These are phyloP conservation scores for Ogataea methylovora DNA, from an alignment of 805 yeast species.

Conservation along the genomic window DNA sequence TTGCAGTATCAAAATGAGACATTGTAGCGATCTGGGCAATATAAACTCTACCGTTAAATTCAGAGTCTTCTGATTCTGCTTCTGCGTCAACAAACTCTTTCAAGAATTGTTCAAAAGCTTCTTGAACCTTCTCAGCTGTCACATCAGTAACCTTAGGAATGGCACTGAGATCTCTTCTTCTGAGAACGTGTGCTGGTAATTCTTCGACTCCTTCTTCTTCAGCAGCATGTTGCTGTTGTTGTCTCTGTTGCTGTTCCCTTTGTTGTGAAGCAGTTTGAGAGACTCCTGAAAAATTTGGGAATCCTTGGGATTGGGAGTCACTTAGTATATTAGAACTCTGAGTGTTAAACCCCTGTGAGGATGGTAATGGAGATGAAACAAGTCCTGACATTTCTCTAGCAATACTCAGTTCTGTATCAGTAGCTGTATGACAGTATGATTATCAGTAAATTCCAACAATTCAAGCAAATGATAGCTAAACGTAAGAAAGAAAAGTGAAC, in stretches of 20 bases:
- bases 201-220: slow-evolving; percentile 20
- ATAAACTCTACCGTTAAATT: slow-evolving; percentile 53
- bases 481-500: too few relatives aligned
- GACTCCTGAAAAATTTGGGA: slow-evolving; percentile 11
- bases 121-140: slow-evolving; percentile 91
- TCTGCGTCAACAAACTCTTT: slow-evolving; percentile 50
- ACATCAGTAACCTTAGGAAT: slow-evolving; percentile 85
- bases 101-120: slow-evolving; percentile 79
- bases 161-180: slow-evolving; percentile 52
- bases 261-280: slow-evolving; percentile 3
- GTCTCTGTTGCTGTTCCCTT: slow-evolving; percentile 4
- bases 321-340: slow-evolving; percentile 19
- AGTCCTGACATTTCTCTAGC: slow-evolving; percentile 18
- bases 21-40: slow-evolving; percentile 75
- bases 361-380: slow-evolving; percentile 23
- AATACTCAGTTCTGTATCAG: too few relatives aligned
- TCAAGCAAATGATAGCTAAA: too few relatives aligned
- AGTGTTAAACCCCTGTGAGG: slow-evolving; percentile 17
- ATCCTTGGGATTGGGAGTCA: slow-evolving; percentile 14
- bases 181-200: slow-evolving; percentile 18
- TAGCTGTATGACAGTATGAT: too few relatives aligned
- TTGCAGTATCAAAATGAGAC: slow-evolving; percentile 65
- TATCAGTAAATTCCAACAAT: too few relatives aligned
- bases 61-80: slow-evolving; percentile 25
- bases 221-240: slow-evolving; percentile 3